Evolutionary conservation across 2,329 filamentous ascomycete genomes (phyloP), one percentile per base, ranked within the genome.

Genomic region (Ophiobolus disseminans): DNA sequence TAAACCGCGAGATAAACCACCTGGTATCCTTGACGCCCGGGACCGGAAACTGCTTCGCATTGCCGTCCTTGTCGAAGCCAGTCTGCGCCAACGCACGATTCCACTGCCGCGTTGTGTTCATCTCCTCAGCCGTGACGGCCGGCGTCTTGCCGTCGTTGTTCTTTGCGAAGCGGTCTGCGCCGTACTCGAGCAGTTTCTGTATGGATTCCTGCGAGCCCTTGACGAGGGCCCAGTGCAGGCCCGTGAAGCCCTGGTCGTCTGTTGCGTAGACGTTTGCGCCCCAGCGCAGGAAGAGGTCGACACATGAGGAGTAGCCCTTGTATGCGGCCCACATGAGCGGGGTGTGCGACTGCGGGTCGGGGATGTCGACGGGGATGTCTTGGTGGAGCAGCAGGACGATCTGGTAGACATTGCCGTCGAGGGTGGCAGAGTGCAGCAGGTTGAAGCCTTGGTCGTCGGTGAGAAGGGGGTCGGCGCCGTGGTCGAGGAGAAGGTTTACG

Each of bases 261-360:
- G 83, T 86, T 25, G 90, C 88, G 73, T 96, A 91, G 7, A 97
- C 91, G 69, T 91, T 94, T 28, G 94, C 94, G 43, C 94, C 95
- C 91, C 94, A 99, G 61, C 91, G 86, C 50, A 99, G 77, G 58
- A 96, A 93, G 34, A 97, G 74, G 69, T 97, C 94, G 38, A 97
- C 93, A 63, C 91, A 96, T 37, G 88, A 86, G 0, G 93, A 90
- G 70, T 88, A 97, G 26, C 95, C 94, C 75, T 99, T 99, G 78
- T 99, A 99, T 13, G 93, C 93, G 14, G 94, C 91, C 94, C 94
- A 99, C 94, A 99, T 99, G 53, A 99, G 81, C 52, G 88, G 88
- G 1, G 94, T 97, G 74, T 99, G 95, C 5, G 92, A 91, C 69
- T 91, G 93, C 40, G 85, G 85, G 75, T 99, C 94, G 43, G 88